Evolutionary conservation across 2,329 filamentous ascomycete species (phyloP), one percentile per base, ranked within the genome.

Genomic region (Aspergillus phoenicis): DNA sequence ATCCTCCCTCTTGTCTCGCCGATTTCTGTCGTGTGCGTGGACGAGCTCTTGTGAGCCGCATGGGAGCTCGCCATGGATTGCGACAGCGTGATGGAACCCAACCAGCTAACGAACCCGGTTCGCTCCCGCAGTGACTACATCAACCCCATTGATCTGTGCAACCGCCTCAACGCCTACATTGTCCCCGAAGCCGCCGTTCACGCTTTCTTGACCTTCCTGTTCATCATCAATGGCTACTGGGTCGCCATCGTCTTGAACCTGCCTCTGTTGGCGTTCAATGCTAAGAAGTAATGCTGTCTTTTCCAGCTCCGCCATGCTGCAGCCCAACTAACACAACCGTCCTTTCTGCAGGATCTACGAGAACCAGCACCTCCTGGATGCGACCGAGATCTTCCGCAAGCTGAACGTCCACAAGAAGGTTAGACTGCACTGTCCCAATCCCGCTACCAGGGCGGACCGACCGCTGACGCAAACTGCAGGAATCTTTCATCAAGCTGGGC

Each of bases 111-210:
- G 55, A 73, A 78, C 69, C 57, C 62, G 51, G 52, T 59, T 62
- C 54, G 64, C 58, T 41, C 59, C 36, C 64, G 62, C 75, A 97
- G 93, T 83, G 95, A 99, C 83, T 99, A 99, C 82, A 99, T 99
- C 83, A 99, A 99, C 84, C 95, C 95, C 49, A 99, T 99, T 83
- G 95, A 99, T 74, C 93, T 99, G 68, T 99, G 95, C 90, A 99
- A 99, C 89, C 93, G 95, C 73, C 90, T 99, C 71, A 99, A 99
- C 86, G 96, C 94, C 78, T 99, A 99, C 84, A 99, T 99, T 78
- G 89, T 99, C 74, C 95, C 95, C 75, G 96, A 99, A 86, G 95
- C 95, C 73, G 94, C 92, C 68, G 94, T 99, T 66, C 96, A 99
- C 79, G 94, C 90, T 68, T 95, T 98, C 84, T 82, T 99, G 75